These are phyloP conservation scores for Penicillium argentinense DNA, from an alignment of 495 filamentous ascomycete species.

Conservation along the genomic window DNA sequence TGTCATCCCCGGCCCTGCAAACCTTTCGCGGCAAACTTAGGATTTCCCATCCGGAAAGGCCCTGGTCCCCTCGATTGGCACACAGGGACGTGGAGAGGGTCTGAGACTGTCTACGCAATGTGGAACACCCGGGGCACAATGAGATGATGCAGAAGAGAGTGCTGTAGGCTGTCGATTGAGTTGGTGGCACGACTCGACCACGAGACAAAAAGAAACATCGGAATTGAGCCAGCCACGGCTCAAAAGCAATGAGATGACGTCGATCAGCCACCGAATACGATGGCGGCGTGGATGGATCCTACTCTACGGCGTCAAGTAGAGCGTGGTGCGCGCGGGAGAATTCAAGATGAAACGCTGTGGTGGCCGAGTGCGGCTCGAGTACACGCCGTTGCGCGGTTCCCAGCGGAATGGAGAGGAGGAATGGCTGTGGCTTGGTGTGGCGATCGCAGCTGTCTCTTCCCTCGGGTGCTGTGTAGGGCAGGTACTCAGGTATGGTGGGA, in stretches of 20 bases:
- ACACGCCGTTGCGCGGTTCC: constrained; percentile 20
- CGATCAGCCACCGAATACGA: too few species aligned
- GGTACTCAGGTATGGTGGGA: too few species aligned
- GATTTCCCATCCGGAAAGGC: constrained; percentile 4
- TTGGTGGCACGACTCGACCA: constrained; percentile 1
- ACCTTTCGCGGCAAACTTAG: constrained; percentile 10
- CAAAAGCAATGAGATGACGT: constrained; percentile 9
- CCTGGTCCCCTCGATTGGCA: background rate
- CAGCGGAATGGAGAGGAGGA: constrained; percentile 13
- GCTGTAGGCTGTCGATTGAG: background rate
- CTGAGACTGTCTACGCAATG: background rate
- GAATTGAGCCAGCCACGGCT: constrained; percentile 12
- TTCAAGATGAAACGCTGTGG: constrained; percentile 18
- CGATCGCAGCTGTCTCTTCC: constrained; percentile 1
- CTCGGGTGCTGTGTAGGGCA: too few species aligned
- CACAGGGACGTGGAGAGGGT: background rate
- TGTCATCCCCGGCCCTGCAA: constrained; percentile 3
- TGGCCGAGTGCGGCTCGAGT: constrained; percentile 14
- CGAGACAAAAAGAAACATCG: constrained; percentile 4
- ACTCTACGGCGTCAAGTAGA: too few species aligned
- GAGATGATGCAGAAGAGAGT: constrained; percentile 3
- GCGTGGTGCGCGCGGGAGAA: background rate
- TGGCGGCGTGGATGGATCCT: too few species aligned
- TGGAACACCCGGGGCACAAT: background rate
- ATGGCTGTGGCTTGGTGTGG: constrained; percentile 9